These are phyloP conservation scores for Monosporozyma servazzii DNA, from an alignment of 805 yeast genomes.

Conservation along the genomic window DNA sequence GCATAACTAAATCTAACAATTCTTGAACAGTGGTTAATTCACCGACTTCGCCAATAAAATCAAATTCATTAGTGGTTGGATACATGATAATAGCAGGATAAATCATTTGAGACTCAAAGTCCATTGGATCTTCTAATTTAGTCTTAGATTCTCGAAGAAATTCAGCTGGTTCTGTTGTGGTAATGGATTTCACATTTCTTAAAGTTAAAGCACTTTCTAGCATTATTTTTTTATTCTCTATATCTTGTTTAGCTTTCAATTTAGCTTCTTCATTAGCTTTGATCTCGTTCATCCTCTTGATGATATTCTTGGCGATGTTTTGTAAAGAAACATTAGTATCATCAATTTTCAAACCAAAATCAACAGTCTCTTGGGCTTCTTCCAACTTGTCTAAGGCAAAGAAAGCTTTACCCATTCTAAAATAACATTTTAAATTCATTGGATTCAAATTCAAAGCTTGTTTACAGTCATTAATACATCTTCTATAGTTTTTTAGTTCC, in stretches of 20 bases:
- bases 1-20: conserved; percentile 47
- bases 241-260: conserved; percentile 20
- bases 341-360: conserved; percentile 58
- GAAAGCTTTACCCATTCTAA: conserved; percentile 76
- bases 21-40: conserved; percentile 64
- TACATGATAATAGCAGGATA: conserved; percentile 74
- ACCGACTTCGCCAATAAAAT: conserved; percentile 64
- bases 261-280: conserved; percentile 25
- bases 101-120: conserved; percentile 68
- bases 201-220: conserved; percentile 51
- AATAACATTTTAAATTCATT: conserved; percentile 72
- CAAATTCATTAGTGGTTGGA: conserved; percentile 79
- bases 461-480: conserved; percentile 79
- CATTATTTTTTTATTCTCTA: conserved; percentile 34
- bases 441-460: conserved; percentile 58
- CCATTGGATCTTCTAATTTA: conserved; percentile 53
- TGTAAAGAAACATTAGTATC: conserved; percentile 48
- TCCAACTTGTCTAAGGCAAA: conserved; percentile 54
- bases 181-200: conserved; percentile 46
- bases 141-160: conserved; percentile 44
- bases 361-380: conserved; percentile 60
- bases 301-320: conserved; percentile 36
- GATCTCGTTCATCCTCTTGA: conserved; percentile 30
- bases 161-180: conserved; percentile 47
- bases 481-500: conserved; percentile 74